Percentiles rank a stretch among this genome's conserved stretches.
phyloP scores from a whole-genome alignment of 2,329 filamentous ascomycete species.

The Fonsecaea pedrosoi region DNA sequence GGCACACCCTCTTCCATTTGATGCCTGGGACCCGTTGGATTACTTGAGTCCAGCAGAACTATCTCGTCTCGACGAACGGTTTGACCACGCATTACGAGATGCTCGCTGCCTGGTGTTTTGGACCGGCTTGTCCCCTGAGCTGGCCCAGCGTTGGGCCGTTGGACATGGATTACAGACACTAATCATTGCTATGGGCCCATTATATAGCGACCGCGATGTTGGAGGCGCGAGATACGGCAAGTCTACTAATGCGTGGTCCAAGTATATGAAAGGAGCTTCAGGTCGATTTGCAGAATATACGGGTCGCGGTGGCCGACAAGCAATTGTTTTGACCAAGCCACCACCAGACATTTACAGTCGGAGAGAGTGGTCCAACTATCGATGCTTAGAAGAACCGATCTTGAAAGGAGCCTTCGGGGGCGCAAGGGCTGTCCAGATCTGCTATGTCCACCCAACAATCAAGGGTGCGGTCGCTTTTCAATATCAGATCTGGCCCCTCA shows the following conservation, averaged over 20 bases:
- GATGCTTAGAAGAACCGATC: slow-evolving; percentile 42
- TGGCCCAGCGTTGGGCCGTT: slow-evolving; percentile 36
- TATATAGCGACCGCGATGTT: slow-evolving; percentile 9
- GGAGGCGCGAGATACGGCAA: slow-evolving; percentile 2
- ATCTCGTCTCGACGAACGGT: slow-evolving; percentile 17
- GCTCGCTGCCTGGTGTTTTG: slow-evolving; percentile 40
- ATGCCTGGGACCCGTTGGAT: slow-evolving; percentile 16
- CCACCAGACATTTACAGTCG: slow-evolving; percentile 42
- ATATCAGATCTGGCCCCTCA: slow-evolving; percentile 42
- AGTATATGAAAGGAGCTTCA: slow-evolving; percentile 22
- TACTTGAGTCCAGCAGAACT: slow-evolving; percentile 21
- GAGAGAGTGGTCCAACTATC: slow-evolving; percentile 40
- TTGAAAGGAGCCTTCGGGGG: slow-evolving; percentile 37
- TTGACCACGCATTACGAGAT: slow-evolving; percentile 19
- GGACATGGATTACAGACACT: slow-evolving; percentile 10
- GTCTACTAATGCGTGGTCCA: slow-evolving; percentile 3
- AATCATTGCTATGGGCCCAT: slow-evolving; percentile 17
- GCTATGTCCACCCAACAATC: slow-evolving; percentile 42
- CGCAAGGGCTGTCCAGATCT: slow-evolving; percentile 35
- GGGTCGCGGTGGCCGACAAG: slow-evolving; percentile 40
- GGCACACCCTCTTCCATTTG: too few species aligned
- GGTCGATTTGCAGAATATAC: slow-evolving; percentile 41
- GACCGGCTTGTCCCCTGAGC: slow-evolving; percentile 40
- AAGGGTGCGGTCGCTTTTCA: slow-evolving; percentile 39
- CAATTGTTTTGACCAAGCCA: slow-evolving; percentile 41